phyloP scores from a whole-genome alignment of 2,329 filamentous ascomycete genomes.

The Geosmithia flava region DNA sequence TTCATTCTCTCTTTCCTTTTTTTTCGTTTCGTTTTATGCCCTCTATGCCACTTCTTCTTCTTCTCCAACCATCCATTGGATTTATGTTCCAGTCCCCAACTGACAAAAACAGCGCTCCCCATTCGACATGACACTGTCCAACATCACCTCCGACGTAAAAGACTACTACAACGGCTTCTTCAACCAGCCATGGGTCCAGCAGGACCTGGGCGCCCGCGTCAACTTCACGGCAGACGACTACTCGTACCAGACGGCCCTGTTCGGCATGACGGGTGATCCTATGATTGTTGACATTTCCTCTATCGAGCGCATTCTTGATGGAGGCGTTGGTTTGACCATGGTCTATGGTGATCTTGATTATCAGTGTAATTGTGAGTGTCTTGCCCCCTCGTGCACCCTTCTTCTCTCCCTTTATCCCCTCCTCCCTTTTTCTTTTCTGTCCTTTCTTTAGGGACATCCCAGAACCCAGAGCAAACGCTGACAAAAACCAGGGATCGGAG shows the following conservation, averaged over 20 bases:
- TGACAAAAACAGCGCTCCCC: slow-evolving; percentile 41
- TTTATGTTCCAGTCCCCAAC: too few relatives aligned
- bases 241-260: slow-evolving; percentile 31
- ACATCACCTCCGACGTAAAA: background rate
- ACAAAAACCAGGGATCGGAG: slow-evolving; percentile 30
- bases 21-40: too few relatives aligned
- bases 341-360: slow-evolving; percentile 53
- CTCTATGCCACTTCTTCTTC: too few relatives aligned
- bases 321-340: slow-evolving; percentile 53
- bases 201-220: slow-evolving; percentile 46
- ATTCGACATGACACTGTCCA: slow-evolving; percentile 46
- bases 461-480: background rate
- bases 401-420: background rate
- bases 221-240: slow-evolving; percentile 33
- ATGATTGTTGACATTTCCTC: slow-evolving; percentile 22
- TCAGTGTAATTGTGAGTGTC: slow-evolving; percentile 42
- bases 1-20: too few relatives aligned
- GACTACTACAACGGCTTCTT: slow-evolving; percentile 34
- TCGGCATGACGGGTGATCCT: slow-evolving; percentile 48
- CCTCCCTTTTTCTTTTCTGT: too few relatives aligned
- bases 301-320: slow-evolving; percentile 43
- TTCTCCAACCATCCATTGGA: too few relatives aligned
- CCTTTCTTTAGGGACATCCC: too few relatives aligned
- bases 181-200: slow-evolving; percentile 41
- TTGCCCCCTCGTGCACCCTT: background rate